Evolutionary conservation across 441 rosid species (phyloP).

Genomic region (Pelargonium citronellum): DNA sequence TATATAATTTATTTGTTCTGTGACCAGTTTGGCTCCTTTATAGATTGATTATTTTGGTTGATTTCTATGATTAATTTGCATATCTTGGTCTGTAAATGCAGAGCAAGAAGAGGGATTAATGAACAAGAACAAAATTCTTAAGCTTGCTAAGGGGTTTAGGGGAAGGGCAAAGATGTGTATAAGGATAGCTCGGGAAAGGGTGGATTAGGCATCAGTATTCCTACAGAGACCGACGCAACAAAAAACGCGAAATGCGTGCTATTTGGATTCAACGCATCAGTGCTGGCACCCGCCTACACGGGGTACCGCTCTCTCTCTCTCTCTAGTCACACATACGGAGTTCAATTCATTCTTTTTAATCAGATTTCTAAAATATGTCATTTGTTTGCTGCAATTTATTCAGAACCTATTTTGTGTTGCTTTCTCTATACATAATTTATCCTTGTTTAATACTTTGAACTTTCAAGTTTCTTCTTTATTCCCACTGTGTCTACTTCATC

Average conservation of each 20-base stretch:
- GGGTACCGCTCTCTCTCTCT: slow-evolving; percentile 35
- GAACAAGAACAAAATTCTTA: slow-evolving; percentile 83
- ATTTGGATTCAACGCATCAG: slow-evolving; percentile 95
- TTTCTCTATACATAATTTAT: no score
- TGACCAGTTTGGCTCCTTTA: background rate
- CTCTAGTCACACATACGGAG: background rate
- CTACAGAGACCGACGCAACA: slow-evolving; percentile 86
- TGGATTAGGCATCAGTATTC: slow-evolving; percentile 94
- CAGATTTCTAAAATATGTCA: no score
- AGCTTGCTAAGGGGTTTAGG: slow-evolving; percentile 83
- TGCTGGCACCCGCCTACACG: slow-evolving; percentile 81
- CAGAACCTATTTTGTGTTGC: no score
- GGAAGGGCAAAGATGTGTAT: slow-evolving; percentile 94
- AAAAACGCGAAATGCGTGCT: slow-evolving; percentile 91
- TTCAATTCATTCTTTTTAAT: no score
- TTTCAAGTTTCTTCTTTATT: no score
- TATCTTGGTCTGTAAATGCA: background rate
- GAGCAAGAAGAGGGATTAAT: slow-evolving; percentile 26
- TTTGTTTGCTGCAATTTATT: no score
- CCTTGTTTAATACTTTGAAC: no score
- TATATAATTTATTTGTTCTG: background rate
- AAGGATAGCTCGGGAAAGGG: slow-evolving; percentile 83
- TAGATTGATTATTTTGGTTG: background rate
- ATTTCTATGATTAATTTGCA: background rate
- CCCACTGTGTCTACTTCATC: no score